Evolutionary conservation across 2,329 filamentous ascomycete species (phyloP).

Genomic region (Aspergillus terreus): DNA sequence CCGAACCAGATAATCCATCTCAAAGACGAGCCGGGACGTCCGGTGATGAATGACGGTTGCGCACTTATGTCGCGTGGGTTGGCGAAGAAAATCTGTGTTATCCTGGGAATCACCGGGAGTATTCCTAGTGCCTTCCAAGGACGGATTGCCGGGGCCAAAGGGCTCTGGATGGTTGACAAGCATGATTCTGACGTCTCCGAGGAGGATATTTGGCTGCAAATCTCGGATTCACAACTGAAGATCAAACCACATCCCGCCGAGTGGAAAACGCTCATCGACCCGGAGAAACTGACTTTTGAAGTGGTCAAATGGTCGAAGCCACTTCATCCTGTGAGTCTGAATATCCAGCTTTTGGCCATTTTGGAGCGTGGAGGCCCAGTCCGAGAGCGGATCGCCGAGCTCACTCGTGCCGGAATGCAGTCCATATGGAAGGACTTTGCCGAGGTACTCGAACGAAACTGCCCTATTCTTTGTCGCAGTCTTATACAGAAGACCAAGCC

Average conservation of each 20-base stretch:
- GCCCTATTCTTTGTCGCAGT: conserved; percentile 32
- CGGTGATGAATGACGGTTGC: conserved; percentile 53
- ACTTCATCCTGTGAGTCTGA: conserved; percentile 45
- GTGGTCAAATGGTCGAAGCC: conserved; percentile 48
- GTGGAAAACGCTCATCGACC: conserved; percentile 30
- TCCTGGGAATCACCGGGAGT: conserved; percentile 35
- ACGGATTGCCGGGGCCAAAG: conserved; percentile 58
- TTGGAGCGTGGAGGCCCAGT: conserved; percentile 51
- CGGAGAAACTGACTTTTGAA: conserved; percentile 54
- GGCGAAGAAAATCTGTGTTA: conserved; percentile 45
- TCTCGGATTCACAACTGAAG: conserved; percentile 57
- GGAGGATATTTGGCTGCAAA: conserved; percentile 51
- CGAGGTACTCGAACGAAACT: conserved; percentile 33
- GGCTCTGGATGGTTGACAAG: conserved; percentile 56
- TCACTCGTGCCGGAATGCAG: conserved; percentile 37
- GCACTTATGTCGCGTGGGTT: conserved; percentile 51
- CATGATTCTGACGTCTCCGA: conserved; percentile 24
- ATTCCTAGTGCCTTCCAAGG: conserved; percentile 55
- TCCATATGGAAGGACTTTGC: conserved; percentile 33
- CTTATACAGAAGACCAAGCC: conserved; percentile 32
- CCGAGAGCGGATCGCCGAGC: conserved; percentile 38
- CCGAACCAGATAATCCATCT: conserved; percentile 36
- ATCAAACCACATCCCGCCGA: conserved; percentile 43
- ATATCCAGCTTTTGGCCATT: conserved; percentile 54
- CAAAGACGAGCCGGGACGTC: conserved; percentile 21